Conservation (phyloP, 2,329 filamentous ascomycete genomes). For the Fusarium nanum region DNA sequence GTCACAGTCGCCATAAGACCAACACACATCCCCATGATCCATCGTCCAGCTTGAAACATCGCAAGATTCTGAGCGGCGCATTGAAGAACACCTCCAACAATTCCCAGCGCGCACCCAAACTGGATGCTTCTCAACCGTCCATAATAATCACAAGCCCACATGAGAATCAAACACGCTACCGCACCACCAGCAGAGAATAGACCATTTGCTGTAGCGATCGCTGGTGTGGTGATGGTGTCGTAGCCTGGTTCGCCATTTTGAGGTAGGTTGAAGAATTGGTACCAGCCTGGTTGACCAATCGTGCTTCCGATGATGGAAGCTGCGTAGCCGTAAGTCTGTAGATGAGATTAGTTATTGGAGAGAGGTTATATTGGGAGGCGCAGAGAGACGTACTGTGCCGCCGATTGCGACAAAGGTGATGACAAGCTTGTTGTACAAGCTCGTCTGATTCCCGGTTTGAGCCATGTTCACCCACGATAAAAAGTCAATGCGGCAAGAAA, state of each 20-base stretch:
- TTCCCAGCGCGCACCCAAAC: slow-evolving; percentile 56
- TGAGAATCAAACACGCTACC: slow-evolving; percentile 59
- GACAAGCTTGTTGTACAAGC: slow-evolving; percentile 50
- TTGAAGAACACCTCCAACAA: slow-evolving; percentile 61
- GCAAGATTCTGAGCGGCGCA: slow-evolving; percentile 57
- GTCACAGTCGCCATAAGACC: slow-evolving; percentile 53
- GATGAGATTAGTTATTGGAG: not conserved
- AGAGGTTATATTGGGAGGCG: no score
- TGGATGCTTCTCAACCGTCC: slow-evolving; percentile 59
- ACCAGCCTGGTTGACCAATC: slow-evolving; percentile 65
- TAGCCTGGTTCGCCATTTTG: slow-evolving; percentile 57
- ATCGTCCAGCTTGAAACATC: slow-evolving; percentile 57
- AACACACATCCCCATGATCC: slow-evolving; percentile 59
- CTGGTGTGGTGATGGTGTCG: slow-evolving; percentile 57
- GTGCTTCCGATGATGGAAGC: slow-evolving; percentile 63
- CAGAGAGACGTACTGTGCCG: slow-evolving; percentile 44
- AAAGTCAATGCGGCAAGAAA: not conserved
- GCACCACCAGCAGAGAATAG: slow-evolving; percentile 62
- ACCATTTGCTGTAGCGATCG: slow-evolving; percentile 62
- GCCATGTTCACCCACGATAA: slow-evolving; percentile 2
- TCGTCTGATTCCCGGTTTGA: slow-evolving; percentile 41
- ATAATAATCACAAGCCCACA: slow-evolving; percentile 60
- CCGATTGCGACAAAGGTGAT: slow-evolving; percentile 52
- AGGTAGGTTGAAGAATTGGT: slow-evolving; percentile 61
- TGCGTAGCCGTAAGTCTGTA: slow-evolving; percentile 62